Percentiles rank a stretch among this genome's conserved stretches.
These are phyloP conservation scores for Alternaria metachromatica DNA, from an alignment of 2,329 filamentous ascomycete genomes.

Conservation along the genomic window DNA sequence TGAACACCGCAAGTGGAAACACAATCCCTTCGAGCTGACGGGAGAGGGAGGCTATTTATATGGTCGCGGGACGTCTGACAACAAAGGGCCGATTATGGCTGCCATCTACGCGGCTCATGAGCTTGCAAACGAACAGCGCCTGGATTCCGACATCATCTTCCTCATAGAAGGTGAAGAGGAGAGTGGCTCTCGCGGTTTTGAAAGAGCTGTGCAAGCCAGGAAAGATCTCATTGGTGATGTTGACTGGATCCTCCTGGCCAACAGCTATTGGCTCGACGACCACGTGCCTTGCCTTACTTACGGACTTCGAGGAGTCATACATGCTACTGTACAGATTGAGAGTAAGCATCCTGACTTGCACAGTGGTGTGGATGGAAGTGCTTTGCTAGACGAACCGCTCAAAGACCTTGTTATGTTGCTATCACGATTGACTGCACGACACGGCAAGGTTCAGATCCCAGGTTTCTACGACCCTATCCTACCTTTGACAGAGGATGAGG, in stretches of 20 bases:
- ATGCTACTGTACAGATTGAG: slow-evolving; percentile 87
- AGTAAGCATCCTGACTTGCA: slow-evolving; percentile 88
- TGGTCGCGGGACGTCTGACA: slow-evolving; percentile 94
- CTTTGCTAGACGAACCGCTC: slow-evolving; percentile 86
- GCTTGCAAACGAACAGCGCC: slow-evolving; percentile 78
- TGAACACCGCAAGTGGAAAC: slow-evolving; percentile 80
- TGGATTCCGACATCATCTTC: slow-evolving; percentile 90
- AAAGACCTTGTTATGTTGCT: slow-evolving; percentile 89
- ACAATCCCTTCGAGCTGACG: slow-evolving; percentile 86
- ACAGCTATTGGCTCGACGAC: slow-evolving; percentile 98
- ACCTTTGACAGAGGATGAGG: slow-evolving; percentile 75
- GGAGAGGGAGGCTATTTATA: slow-evolving; percentile 93
- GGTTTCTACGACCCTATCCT: slow-evolving; percentile 88
- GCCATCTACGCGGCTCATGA: slow-evolving; percentile 94
- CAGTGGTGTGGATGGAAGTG: slow-evolving; percentile 94
- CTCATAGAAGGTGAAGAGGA: slow-evolving; percentile 97
- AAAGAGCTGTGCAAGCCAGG: slow-evolving; percentile 78
- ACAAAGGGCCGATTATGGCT: slow-evolving; percentile 94
- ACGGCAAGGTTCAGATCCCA: slow-evolving; percentile 83
- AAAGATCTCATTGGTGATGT: slow-evolving; percentile 87
- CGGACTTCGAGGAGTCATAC: slow-evolving; percentile 88
- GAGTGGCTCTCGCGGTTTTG: slow-evolving; percentile 89
- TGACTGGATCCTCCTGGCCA: slow-evolving; percentile 93
- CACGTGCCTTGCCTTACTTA: slow-evolving; percentile 95
- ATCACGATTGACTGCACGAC: slow-evolving; percentile 78